phyloP scores from a whole-genome alignment of 1,139 yeast genomes.

The Arxiozyma slooffiae region DNA sequence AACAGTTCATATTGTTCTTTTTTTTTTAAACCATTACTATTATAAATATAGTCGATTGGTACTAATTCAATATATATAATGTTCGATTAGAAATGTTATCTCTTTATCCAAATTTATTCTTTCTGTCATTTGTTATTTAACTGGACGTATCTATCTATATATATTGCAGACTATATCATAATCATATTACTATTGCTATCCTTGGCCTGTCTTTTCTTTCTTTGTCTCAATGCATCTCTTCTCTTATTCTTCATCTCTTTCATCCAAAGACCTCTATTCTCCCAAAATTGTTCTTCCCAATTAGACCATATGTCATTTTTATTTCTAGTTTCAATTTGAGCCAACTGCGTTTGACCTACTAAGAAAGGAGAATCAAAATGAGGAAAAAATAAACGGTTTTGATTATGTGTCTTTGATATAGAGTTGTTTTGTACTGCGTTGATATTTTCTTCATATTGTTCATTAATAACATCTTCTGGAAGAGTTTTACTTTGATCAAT shows the following conservation, averaged over 20 bases:
- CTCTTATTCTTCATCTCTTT: conserved; percentile 65
- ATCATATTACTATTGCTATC: conserved; percentile 9
- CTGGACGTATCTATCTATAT: background rate
- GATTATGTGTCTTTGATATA: conserved; percentile 5
- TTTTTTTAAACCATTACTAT: background rate
- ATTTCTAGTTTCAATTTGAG: conserved; percentile 39
- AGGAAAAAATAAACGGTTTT: conserved; percentile 51
- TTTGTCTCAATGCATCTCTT: conserved; percentile 59
- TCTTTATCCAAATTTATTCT: too few species aligned
- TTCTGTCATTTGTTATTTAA: background rate
- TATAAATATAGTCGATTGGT: too few species aligned
- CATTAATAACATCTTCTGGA: background rate
- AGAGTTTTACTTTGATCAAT: conserved; percentile 25
- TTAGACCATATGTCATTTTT: conserved; percentile 37
- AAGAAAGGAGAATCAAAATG: conserved; percentile 81
- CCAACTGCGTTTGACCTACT: conserved; percentile 70
- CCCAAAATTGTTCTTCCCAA: conserved; percentile 78
- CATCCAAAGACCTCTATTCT: conserved; percentile 69
- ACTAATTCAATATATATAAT: background rate
- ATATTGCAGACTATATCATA: background rate
- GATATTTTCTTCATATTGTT: conserved; percentile 2
- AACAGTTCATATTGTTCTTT: too few species aligned
- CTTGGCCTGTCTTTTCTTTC: conserved; percentile 39
- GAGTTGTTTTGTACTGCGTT: conserved; percentile 2
- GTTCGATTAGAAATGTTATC: background rate